These are phyloP conservation scores for Cyathus striatus DNA, from an alignment of 768 basidiomycete genomes.

Conservation along the genomic window DNA sequence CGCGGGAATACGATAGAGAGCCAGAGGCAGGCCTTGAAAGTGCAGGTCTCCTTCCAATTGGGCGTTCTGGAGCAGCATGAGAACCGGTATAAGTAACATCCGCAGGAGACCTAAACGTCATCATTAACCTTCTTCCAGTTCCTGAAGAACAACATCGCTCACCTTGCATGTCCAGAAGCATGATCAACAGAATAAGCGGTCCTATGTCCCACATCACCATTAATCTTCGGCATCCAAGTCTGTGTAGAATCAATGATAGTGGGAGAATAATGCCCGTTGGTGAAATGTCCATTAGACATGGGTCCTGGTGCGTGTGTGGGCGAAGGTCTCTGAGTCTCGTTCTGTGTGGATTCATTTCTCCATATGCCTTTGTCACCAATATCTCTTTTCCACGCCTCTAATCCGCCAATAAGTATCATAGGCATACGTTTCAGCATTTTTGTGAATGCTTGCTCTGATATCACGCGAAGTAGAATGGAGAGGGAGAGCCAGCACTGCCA, in stretches of 20 bases:
- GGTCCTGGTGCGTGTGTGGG: too few species aligned
- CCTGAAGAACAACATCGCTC: not conserved
- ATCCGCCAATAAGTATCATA: conserved; percentile 79
- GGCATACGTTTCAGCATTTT: conserved; percentile 73
- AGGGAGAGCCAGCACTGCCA: conserved; percentile 42
- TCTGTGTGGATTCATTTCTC: conserved; percentile 8
- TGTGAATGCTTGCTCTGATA: conserved; percentile 69
- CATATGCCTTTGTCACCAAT: conserved; percentile 35
- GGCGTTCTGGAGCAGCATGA: conserved; percentile 17
- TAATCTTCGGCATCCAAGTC: too few species aligned
- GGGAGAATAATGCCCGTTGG: too few species aligned
- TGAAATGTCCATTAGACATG: too few species aligned
- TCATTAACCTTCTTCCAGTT: not conserved
- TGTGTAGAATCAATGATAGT: too few species aligned
- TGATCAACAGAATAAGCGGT: conserved; percentile 36
- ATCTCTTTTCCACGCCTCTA: conserved; percentile 72
- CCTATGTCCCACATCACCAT: conserved; percentile 16
- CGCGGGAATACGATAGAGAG: conserved; percentile 41
- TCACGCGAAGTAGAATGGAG: conserved; percentile 57
- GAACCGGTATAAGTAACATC: conserved; percentile 28
- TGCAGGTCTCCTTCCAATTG: conserved; percentile 32
- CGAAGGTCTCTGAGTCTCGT: not conserved
- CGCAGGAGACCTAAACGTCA: conserved; percentile 30
- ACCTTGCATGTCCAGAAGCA: conserved; percentile 34
- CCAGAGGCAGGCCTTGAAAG: conserved; percentile 34